phyloP scores from a whole-genome alignment of 345 rosid genomes.

The Firmiana major region DNA sequence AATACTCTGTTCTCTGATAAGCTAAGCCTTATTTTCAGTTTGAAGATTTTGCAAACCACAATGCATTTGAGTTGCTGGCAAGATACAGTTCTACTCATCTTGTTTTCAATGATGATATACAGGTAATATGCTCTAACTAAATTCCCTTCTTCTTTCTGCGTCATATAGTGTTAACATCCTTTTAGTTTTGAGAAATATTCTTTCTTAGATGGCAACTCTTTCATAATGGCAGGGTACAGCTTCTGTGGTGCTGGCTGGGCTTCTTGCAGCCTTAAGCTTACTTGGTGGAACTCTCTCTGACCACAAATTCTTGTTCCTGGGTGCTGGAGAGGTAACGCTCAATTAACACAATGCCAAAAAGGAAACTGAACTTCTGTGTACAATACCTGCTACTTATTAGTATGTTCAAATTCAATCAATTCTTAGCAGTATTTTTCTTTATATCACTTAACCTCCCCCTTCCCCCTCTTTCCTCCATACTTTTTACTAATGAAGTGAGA shows the following conservation, averaged over 20 bases:
- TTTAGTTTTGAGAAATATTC: neutral
- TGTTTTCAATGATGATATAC: conserved; percentile 94
- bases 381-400: neutral
- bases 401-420: neutral
- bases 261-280: conserved; percentile 65
- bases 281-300: conserved; percentile 70
- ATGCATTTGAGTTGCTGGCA: conserved; percentile 78
- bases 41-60: conserved; percentile 98
- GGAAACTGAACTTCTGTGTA: neutral
- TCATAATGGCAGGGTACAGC: conserved; percentile 74
- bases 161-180: neutral
- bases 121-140: conserved; percentile 40
- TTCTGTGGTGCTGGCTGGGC: conserved; percentile 88
- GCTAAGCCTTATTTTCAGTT: conserved; percentile 49
- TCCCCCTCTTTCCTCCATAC: too few relatives aligned
- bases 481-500: too few relatives aligned
- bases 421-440: neutral
- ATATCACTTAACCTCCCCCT: neutral
- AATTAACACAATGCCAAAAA: neutral
- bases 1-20: conserved; percentile 9
- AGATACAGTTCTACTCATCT: conserved; percentile 80
- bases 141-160: neutral
- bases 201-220: neutral
- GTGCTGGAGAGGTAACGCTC: conserved; percentile 89
- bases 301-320: conserved; percentile 81